Conservation (phyloP, 768 basidiomycete species). For the Gloeophyllum trabeum region DNA sequence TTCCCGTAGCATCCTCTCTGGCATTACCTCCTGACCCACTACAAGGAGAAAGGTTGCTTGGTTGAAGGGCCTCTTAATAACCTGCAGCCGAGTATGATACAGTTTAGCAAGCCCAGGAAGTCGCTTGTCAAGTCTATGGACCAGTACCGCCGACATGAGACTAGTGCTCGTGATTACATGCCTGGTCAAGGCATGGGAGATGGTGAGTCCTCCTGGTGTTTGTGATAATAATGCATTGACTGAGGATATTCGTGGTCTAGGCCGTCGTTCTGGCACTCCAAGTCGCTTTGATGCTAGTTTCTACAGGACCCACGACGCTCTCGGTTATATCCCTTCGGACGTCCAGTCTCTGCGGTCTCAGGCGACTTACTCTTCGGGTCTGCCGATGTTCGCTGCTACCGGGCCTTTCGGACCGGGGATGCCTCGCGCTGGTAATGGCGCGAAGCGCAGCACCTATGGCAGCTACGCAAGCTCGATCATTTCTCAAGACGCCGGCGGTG, state of each 20-base stretch:
- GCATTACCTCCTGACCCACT: slow-evolving; percentile 97
- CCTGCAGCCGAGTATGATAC: slow-evolving; percentile 96
- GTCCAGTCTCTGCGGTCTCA: slow-evolving; percentile 94
- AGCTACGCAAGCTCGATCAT: slow-evolving; percentile 87
- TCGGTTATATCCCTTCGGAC: slow-evolving; percentile 91
- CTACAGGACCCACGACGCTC: slow-evolving; percentile 89
- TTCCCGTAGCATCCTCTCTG: slow-evolving; percentile 81
- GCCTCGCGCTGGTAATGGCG: slow-evolving; percentile 49
- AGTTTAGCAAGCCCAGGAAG: slow-evolving; percentile 95
- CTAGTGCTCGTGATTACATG: slow-evolving; percentile 76
- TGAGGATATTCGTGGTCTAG: slow-evolving; percentile 15
- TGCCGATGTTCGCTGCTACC: slow-evolving; percentile 69
- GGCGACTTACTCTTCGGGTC: slow-evolving; percentile 87
- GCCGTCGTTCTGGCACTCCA: slow-evolving; percentile 75
- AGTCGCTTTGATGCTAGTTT: slow-evolving; percentile 94
- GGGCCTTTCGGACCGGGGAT: slow-evolving; percentile 62
- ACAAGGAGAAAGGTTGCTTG: slow-evolving; percentile 89
- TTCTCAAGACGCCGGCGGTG: slow-evolving; percentile 79
- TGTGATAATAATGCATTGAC: background rate
- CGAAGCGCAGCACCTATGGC: slow-evolving; percentile 68
- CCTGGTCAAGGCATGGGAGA: slow-evolving; percentile 29
- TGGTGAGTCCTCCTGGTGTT: slow-evolving; percentile 25
- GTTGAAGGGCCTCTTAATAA: slow-evolving; percentile 97
- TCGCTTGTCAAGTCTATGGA: slow-evolving; percentile 85
- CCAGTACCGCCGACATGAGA: slow-evolving; percentile 88